These are phyloP conservation scores for Piedraia hortae DNA, from an alignment of 2,329 filamentous ascomycete genomes.

Conservation along the genomic window DNA sequence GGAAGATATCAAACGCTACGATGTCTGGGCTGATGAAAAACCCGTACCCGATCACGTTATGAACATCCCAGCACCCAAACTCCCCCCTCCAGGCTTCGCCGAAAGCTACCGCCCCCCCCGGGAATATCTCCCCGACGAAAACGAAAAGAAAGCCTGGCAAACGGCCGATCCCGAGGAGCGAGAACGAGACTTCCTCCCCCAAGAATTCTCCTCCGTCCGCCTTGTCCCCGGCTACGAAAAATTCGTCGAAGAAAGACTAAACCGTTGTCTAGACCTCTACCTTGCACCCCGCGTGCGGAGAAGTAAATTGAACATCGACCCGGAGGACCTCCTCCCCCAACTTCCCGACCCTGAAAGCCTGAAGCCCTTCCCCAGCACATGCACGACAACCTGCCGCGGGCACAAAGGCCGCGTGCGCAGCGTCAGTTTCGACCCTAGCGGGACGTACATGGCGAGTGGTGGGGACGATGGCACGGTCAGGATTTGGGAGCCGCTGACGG, in stretches of 20 bases:
- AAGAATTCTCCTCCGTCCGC: conserved; percentile 55
- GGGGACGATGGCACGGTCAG: conserved; percentile 83
- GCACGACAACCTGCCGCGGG: conserved; percentile 62
- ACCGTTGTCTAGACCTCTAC: conserved; percentile 84
- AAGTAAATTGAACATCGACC: conserved; percentile 90
- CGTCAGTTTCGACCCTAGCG: conserved; percentile 59
- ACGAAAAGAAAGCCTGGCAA: conserved; percentile 67
- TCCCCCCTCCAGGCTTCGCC: conserved; percentile 78
- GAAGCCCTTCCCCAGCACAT: conserved; percentile 78
- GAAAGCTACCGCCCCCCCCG: conserved; percentile 88
- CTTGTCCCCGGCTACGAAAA: conserved; percentile 76
- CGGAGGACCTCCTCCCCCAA: conserved; percentile 72
- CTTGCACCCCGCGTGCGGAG: conserved; percentile 74
- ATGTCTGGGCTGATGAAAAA: conserved; percentile 85
- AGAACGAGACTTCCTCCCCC: conserved; percentile 66
- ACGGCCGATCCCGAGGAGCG: conserved; percentile 68
- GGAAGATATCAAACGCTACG: conserved; percentile 45
- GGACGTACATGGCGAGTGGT: conserved; percentile 66
- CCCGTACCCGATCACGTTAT: conserved; percentile 62
- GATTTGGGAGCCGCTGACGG: conserved; percentile 68
- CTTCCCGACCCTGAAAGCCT: conserved; percentile 79
- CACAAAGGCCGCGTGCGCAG: conserved; percentile 73
- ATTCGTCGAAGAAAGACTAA: conserved; percentile 87
- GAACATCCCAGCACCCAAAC: conserved; percentile 84
- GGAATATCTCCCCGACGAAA: conserved; percentile 70